Evolutionary conservation across 495 filamentous ascomycete species (phyloP).

Genomic region (Daldinia bambusicola): DNA sequence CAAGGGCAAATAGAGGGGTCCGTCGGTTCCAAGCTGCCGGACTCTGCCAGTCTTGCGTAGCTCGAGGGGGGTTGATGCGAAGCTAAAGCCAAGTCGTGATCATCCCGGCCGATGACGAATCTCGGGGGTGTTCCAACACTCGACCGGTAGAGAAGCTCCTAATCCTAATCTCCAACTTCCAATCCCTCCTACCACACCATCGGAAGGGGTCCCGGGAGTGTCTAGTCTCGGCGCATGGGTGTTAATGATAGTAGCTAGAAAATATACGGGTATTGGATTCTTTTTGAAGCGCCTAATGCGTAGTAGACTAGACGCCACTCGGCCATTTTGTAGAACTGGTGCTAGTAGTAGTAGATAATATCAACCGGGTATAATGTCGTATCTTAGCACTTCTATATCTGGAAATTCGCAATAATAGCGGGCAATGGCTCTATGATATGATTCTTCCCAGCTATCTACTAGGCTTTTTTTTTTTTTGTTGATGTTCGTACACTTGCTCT

Average conservation of each 20-base stretch:
- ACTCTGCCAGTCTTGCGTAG: constrained; percentile 11
- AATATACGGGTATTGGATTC: neutral
- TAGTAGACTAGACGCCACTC: no score
- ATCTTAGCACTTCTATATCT: constrained; percentile 14
- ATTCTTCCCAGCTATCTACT: constrained; percentile 7
- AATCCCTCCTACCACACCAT: constrained; percentile 9
- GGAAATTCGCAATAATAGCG: constrained; percentile 41
- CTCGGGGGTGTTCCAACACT: constrained; percentile 20
- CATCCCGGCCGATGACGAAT: constrained; percentile 44
- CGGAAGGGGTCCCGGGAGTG: constrained; percentile 14
- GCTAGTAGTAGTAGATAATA: constrained; percentile 17
- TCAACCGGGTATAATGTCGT: constrained; percentile 11
- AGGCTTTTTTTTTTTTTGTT: neutral
- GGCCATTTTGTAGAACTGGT: constrained; percentile 1
- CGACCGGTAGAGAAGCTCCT: constrained; percentile 30
- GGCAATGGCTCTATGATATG: constrained; percentile 34
- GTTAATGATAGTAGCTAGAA: constrained; percentile 4
- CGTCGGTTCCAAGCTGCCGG: constrained; percentile 34
- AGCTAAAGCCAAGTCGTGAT: constrained; percentile 42
- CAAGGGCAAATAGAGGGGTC: constrained; percentile 8
- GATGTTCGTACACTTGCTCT: neutral
- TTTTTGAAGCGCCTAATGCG: neutral
- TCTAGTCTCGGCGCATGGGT: constrained; percentile 3
- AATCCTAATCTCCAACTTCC: constrained; percentile 7
- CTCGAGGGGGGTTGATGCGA: constrained; percentile 12